Evolutionary conservation across 257 asterid species (phyloP).

Genomic region (Lycium barbarum): DNA sequence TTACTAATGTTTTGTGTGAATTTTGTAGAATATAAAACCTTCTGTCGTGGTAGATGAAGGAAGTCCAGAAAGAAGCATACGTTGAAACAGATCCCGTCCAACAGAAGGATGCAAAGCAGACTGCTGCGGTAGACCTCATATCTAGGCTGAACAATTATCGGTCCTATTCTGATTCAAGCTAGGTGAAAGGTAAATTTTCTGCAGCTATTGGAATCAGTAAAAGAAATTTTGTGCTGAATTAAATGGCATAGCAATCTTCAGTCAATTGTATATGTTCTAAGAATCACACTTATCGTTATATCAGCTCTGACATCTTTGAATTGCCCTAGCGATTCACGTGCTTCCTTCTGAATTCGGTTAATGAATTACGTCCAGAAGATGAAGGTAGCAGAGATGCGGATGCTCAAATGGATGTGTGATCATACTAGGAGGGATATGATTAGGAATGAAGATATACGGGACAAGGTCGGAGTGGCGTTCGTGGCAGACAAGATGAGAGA

Average conservation of each 20-base stretch:
- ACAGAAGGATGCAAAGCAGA: slow-evolving; percentile 73
- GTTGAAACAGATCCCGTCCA: slow-evolving; percentile 55
- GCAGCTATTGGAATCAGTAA: neutral
- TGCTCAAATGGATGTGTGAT: too few relatives aligned
- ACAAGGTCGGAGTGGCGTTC: too few relatives aligned
- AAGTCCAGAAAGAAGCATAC: slow-evolving; percentile 60
- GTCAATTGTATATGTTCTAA: neutral
- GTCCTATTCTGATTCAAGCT: slow-evolving; percentile 78
- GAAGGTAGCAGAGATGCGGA: too few relatives aligned
- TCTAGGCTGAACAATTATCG: slow-evolving; percentile 80
- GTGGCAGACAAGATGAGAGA: too few relatives aligned
- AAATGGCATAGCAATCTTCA: neutral
- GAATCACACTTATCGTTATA: neutral
- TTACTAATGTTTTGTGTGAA: neutral
- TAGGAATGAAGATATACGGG: too few relatives aligned
- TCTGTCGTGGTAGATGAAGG: slow-evolving; percentile 64
- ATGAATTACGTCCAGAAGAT: too few relatives aligned
- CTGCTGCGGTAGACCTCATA: slow-evolving; percentile 77
- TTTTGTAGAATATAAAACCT: neutral
- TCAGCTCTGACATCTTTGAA: too few relatives aligned
- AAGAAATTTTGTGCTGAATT: neutral
- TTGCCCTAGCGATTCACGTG: too few relatives aligned
- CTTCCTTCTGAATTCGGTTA: too few relatives aligned
- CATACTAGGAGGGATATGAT: too few relatives aligned
- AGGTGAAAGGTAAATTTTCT: slow-evolving; percentile 62